Evolutionary conservation across 2,329 filamentous ascomycete species (phyloP), one percentile per base, ranked within the genome.

Genomic region (Cephalotrichum gorgonifer): DNA sequence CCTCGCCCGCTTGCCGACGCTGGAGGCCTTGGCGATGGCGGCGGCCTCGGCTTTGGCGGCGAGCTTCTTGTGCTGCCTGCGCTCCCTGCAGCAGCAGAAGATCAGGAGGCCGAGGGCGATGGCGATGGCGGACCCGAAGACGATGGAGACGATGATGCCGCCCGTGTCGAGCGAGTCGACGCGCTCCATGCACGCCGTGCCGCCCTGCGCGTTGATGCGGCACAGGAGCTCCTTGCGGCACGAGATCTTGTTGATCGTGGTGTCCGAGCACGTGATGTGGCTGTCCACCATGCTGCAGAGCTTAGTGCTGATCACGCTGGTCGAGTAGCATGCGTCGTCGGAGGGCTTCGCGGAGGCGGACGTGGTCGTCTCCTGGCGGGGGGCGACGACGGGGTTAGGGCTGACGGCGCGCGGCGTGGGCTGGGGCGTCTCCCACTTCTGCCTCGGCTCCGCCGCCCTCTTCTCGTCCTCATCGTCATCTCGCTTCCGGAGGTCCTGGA

Each of bases 21-120:
- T 53, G 45, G 70, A 67, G 56, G 71, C 70, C 60, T 71, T 71
- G 44, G 70, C 72, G 46, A 73, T 70, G 25, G 68, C 69, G n/a
- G 68, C 69, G 42, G 72, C 72, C 62, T 78, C 74, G 51, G 68
- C 67, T 54, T 69, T 68, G 51, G 69, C 69, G 48, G 61, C 62
- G 30, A 68, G 60, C 43, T 65, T 63, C 59, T 67, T 68, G 56
- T 74, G 66, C 55, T 65, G 54, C 59, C 61, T 62, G 55, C 69
- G 65, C 55, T 79, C 75, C 53, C 65, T 64, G 66, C 69, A 74
- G 70, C 73, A 78, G 54, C 72, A 64, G 66, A 72, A 72, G 57
- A 70, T 68, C 50, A 79, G 60, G 53, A 62, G 55, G 44, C 57
- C 61, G 52, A 72, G 52, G 54, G 65, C 61, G 47, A 65, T 41